A percentile compares a stretch with the other conserved stretches of the same genome.
These are phyloP conservation scores for Pezicula radicicola DNA, from an alignment of 2,329 filamentous ascomycete species.

Conservation along the genomic window DNA sequence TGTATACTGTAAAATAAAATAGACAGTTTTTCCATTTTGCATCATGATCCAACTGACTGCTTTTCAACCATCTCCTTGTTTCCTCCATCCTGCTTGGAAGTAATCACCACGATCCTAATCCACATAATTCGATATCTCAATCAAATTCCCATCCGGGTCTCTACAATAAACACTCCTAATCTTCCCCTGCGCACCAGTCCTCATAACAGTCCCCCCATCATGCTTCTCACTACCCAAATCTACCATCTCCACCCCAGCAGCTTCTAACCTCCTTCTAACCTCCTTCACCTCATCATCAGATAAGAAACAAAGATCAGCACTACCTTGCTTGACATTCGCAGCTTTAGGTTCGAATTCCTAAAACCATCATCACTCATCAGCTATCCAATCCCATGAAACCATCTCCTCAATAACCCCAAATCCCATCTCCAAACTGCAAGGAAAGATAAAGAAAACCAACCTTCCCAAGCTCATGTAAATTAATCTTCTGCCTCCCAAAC, in stretches of 20 bases:
- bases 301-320: conserved; percentile 58
- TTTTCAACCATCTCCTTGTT: too few relatives aligned
- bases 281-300: conserved; percentile 46
- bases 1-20: background rate
- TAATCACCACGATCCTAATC: too few relatives aligned
- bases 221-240: conserved; percentile 19
- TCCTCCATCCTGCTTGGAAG: too few relatives aligned
- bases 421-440: background rate
- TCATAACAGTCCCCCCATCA: conserved; percentile 47
- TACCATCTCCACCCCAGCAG: conserved; percentile 43
- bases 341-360: conserved; percentile 59
- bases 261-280: conserved; percentile 38
- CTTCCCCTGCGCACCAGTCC: conserved; percentile 53
- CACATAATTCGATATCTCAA: conserved; percentile 35
- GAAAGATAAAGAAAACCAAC: conserved; percentile 6
- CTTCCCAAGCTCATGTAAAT: conserved; percentile 53
- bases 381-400: background rate
- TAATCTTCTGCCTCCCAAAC: conserved; percentile 60
- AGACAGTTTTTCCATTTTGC: too few relatives aligned
- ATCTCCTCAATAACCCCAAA: background rate
- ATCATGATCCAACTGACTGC: too few relatives aligned
- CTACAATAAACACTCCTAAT: conserved; percentile 57
- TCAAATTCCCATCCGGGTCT: conserved; percentile 59
- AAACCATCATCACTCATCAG: background rate
- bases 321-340: conserved; percentile 47